Percentiles rank a stretch among this genome's conserved stretches.
These are phyloP conservation scores for Wolfiporia cocos DNA, from an alignment of 1,284 basidiomycete species.

Conservation along the genomic window DNA sequence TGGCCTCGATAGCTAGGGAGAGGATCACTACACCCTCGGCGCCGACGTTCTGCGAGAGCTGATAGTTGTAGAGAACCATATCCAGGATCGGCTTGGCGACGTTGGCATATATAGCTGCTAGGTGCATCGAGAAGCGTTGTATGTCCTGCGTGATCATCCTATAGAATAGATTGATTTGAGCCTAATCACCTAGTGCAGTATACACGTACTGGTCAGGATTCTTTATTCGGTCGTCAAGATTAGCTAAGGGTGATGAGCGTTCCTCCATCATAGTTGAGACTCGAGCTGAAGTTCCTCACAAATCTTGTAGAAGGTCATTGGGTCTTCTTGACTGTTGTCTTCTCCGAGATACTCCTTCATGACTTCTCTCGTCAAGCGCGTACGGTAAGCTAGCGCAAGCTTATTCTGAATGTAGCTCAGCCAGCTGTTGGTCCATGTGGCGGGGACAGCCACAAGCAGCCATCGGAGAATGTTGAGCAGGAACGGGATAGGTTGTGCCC, in stretches of 20 bases:
- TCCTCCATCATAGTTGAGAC: not conserved
- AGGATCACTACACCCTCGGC: constrained; percentile 88
- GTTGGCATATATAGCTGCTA: constrained; percentile 94
- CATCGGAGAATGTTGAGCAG: constrained; percentile 84
- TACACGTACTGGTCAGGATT: constrained; percentile 96
- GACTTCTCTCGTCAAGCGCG: constrained; percentile 80
- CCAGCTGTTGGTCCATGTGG: constrained; percentile 97
- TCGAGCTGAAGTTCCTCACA: constrained; percentile 38
- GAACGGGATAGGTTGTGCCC: constrained; percentile 78
- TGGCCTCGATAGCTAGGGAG: constrained; percentile 80
- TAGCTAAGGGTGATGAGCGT: constrained; percentile 45
- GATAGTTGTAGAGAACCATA: constrained; percentile 94
- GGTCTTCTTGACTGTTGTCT: constrained; percentile 50
- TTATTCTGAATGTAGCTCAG: constrained; percentile 93
- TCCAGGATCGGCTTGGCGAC: constrained; percentile 92
- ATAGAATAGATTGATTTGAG: constrained; percentile 1
- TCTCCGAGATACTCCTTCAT: constrained; percentile 84
- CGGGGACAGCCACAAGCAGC: constrained; percentile 92
- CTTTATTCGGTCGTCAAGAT: constrained; percentile 92
- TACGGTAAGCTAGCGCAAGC: constrained; percentile 88
- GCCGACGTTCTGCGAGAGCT: constrained; percentile 90
- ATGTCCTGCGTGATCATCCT: constrained; percentile 96
- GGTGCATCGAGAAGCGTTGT: constrained; percentile 85
- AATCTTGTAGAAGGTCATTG: constrained; percentile 90
- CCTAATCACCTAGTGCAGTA: no score